These are phyloP conservation scores for Priceomyces haplophilus DNA, from an alignment of 805 yeast species.

Conservation along the genomic window DNA sequence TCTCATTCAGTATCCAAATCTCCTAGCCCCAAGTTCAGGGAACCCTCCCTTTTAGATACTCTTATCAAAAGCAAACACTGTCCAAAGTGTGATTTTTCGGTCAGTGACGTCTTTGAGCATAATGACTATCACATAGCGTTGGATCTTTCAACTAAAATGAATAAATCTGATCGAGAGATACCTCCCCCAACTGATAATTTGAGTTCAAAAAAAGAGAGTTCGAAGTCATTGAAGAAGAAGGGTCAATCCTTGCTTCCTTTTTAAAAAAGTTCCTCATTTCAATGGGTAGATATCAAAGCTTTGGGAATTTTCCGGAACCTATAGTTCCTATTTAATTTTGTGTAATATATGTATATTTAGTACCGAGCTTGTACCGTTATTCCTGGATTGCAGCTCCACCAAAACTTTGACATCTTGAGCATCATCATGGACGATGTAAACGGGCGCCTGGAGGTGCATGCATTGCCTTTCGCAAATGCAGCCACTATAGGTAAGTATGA, in stretches of 20 bases:
- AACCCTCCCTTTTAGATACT: conserved; percentile 10
- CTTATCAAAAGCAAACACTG: conserved; percentile 23
- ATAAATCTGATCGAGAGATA: not conserved
- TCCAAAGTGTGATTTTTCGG: conserved; percentile 20
- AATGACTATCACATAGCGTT: conserved; percentile 54
- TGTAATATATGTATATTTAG: conserved; percentile 1
- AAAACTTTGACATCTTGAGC: not conserved
- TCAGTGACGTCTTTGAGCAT: conserved; percentile 45
- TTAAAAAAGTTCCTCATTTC: not conserved
- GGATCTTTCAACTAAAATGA: conserved; percentile 40
- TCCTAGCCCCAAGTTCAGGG: not conserved
- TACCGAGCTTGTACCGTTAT: conserved; percentile 4
- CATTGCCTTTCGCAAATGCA: conserved; percentile 73
- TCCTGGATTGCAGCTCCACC: not conserved
- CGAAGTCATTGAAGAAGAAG: not conserved
- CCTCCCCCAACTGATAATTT: not conserved
- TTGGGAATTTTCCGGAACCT: no score
- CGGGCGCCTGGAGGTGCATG: conserved; percentile 4
- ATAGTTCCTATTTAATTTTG: conserved; percentile 1
- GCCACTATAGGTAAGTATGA: conserved; percentile 69
- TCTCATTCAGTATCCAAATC: not conserved
- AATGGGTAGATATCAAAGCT: not conserved
- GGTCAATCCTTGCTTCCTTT: conserved; percentile 10
- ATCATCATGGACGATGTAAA: not conserved
- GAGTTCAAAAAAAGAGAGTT: not conserved